These are phyloP conservation scores for Pachyrhizus erosus DNA, from an alignment of 306 rosid genomes.

Conservation along the genomic window DNA sequence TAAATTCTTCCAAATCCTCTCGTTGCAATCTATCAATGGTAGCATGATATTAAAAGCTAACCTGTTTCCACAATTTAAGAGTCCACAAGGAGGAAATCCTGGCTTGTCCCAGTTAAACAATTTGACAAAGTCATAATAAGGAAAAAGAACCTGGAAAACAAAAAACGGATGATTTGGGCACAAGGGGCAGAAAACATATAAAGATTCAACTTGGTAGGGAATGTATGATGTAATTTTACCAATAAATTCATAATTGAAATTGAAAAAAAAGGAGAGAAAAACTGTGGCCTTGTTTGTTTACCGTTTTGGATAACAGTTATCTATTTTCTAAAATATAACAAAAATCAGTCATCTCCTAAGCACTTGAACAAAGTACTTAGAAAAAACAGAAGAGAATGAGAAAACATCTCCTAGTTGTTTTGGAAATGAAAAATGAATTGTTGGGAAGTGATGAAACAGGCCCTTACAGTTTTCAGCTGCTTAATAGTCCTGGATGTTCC, in stretches of 20 bases:
- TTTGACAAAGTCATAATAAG: constrained; percentile 75
- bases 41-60: constrained; percentile 36
- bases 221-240: background rate
- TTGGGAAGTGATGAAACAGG: background rate
- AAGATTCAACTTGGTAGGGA: constrained; percentile 11
- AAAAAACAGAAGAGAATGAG: no score
- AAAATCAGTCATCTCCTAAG: no score
- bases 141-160: constrained; percentile 72
- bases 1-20: constrained; percentile 7
- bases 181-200: background rate
- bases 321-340: no score
- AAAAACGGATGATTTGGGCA: background rate
- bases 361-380: no score
- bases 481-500: constrained; percentile 60
- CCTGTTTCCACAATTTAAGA: constrained; percentile 88
- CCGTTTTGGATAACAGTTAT: no score
- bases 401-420: no score
- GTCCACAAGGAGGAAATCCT: constrained; percentile 80
- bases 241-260: background rate
- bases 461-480: constrained; percentile 62
- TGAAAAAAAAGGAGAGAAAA: background rate
- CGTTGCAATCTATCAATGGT: constrained; percentile 12
- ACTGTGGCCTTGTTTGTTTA: background rate
- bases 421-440: no score
- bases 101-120: constrained; percentile 74